Percentiles rank a stretch among this genome's conserved stretches.
These are phyloP conservation scores for Aspergillus haitiensis DNA, from an alignment of 495 filamentous ascomycete genomes.

Conservation along the genomic window DNA sequence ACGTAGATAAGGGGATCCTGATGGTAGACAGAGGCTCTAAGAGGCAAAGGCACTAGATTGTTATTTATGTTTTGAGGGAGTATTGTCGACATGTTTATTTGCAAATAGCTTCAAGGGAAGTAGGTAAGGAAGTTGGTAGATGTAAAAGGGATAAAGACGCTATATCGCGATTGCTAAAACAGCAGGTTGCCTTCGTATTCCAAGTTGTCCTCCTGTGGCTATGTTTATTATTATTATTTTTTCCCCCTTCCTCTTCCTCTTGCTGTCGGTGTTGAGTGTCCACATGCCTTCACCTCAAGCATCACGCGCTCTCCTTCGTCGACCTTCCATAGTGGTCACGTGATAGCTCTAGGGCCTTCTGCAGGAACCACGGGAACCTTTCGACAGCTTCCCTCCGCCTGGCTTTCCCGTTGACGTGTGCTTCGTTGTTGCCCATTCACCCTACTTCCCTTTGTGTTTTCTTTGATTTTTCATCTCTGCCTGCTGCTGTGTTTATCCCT, in stretches of 20 bases:
- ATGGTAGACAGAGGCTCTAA: conserved; percentile 32
- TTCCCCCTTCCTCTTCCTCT: too few relatives aligned
- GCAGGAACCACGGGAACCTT: conserved; percentile 28
- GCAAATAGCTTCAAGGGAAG: conserved; percentile 8
- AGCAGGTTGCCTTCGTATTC: neutral
- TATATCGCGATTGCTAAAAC: neutral
- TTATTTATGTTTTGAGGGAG: conserved; percentile 29
- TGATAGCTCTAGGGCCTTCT: conserved; percentile 27
- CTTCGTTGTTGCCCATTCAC: conserved; percentile 35
- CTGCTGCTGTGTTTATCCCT: conserved; percentile 19
- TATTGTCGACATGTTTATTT: conserved; percentile 35
- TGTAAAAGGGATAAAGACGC: too few relatives aligned
- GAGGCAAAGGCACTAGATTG: conserved; percentile 31
- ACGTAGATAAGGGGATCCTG: conserved; percentile 45
- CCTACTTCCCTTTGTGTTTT: conserved; percentile 28
- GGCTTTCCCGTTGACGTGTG: conserved; percentile 46
- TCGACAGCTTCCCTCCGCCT: conserved; percentile 32
- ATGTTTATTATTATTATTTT: neutral
- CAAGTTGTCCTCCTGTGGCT: neutral
- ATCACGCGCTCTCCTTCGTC: conserved; percentile 12
- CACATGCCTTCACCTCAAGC: conserved; percentile 15
- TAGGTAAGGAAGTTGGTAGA: too few relatives aligned
- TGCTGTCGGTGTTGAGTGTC: neutral
- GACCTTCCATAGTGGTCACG: conserved; percentile 23
- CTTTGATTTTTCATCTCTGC: conserved; percentile 16